Evolutionary conservation across 768 basidiomycete genomes (phyloP).

Genomic region (Filobasidium wieringae): DNA sequence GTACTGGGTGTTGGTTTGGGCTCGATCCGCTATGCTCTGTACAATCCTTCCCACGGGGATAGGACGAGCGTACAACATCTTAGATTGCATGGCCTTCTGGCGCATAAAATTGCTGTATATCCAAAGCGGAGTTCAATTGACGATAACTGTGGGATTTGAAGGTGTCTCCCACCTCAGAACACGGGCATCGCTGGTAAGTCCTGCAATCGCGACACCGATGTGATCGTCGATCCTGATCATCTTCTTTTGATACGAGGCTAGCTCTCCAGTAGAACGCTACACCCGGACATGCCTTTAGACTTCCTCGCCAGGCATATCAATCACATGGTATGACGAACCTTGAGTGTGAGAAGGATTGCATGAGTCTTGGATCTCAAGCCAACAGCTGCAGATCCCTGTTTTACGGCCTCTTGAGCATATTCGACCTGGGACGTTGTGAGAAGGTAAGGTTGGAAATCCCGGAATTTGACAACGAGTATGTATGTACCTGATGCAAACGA

Average conservation of each 20-base stretch:
- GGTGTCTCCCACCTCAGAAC: conserved; percentile 63
- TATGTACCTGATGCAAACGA: conserved; percentile 54
- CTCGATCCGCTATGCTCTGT: conserved; percentile 91
- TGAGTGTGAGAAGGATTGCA: conserved; percentile 78
- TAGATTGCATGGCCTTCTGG: conserved; percentile 89
- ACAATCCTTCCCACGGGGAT: conserved; percentile 90
- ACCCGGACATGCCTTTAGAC: background rate
- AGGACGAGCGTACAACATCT: conserved; percentile 90
- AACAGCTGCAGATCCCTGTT: conserved; percentile 98
- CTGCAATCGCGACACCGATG: conserved; percentile 97
- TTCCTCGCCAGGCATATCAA: background rate
- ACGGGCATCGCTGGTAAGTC: conserved; percentile 95
- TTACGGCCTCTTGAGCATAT: conserved; percentile 97
- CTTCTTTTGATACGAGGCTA: conserved; percentile 99
- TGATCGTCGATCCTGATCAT: conserved; percentile 99
- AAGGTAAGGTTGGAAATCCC: background rate
- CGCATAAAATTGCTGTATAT: conserved; percentile 87
- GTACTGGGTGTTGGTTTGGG: conserved; percentile 96
- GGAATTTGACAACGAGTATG: too few relatives aligned
- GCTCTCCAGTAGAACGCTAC: conserved; percentile 91
- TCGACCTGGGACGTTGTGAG: conserved; percentile 56
- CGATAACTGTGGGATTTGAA: background rate
- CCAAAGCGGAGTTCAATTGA: background rate
- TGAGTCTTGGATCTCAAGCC: conserved; percentile 92
- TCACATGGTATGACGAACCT: conserved; percentile 50